A percentile compares a stretch with the other conserved stretches of the same genome.
phyloP scores from a whole-genome alignment of 257 asterid species.

The Gynochthodes officinalis region DNA sequence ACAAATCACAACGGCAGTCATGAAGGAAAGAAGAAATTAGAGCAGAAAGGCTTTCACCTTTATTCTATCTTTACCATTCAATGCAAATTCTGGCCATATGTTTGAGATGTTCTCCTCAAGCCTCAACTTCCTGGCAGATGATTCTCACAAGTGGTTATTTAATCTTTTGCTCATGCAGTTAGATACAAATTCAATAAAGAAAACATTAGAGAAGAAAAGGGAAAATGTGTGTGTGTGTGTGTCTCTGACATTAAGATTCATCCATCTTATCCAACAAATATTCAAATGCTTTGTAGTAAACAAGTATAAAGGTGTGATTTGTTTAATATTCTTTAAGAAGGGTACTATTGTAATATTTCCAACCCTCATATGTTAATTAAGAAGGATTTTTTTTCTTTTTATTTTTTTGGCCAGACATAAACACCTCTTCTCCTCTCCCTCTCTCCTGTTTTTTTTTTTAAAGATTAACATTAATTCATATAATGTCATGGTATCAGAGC shows the following conservation, averaged over 20 bases:
- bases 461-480: too few relatives aligned
- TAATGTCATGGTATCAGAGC: too few relatives aligned
- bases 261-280: neutral
- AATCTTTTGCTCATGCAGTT: neutral
- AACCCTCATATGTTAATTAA: too few relatives aligned
- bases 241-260: neutral
- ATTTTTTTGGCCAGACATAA: too few relatives aligned
- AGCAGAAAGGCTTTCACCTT: slow-evolving; percentile 46
- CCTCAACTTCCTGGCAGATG: slow-evolving; percentile 67
- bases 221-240: too few relatives aligned
- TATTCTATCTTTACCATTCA: slow-evolving; percentile 73
- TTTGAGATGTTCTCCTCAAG: slow-evolving; percentile 66
- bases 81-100: slow-evolving; percentile 86
- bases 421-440: too few relatives aligned
- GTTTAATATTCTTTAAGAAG: too few relatives aligned
- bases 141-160: slow-evolving; percentile 14
- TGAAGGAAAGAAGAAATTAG: neutral
- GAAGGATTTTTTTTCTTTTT: too few relatives aligned
- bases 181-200: neutral
- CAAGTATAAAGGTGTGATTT: too few relatives aligned
- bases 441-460: too few relatives aligned
- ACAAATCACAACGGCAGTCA: neutral
- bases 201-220: slow-evolving; percentile 2
- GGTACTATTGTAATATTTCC: too few relatives aligned
- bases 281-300: neutral